Percentiles rank a stretch among this genome's conserved stretches.
These are phyloP conservation scores for Lasiodiplodia sp. DNA, from an alignment of 2,329 filamentous ascomycete species.

Conservation along the genomic window DNA sequence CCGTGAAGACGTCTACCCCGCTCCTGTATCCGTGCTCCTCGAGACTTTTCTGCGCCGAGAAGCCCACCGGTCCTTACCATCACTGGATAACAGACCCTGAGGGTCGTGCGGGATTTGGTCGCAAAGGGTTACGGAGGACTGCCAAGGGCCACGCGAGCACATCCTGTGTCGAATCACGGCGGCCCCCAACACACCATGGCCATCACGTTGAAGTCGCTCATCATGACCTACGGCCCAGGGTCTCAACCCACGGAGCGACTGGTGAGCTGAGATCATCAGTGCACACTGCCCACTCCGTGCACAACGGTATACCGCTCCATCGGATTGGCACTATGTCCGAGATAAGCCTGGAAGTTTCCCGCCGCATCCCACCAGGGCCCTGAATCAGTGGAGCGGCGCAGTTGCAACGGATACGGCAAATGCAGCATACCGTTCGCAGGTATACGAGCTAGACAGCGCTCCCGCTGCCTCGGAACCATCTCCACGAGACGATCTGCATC, in stretches of 20 bases:
- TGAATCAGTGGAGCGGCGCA: conserved; percentile 22
- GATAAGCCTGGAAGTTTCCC: conserved; percentile 14
- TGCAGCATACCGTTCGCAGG: background rate
- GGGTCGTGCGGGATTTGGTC: conserved; percentile 1
- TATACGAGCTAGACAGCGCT: background rate
- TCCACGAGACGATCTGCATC: conserved; percentile 6
- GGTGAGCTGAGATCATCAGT: conserved; percentile 9
- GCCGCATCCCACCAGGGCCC: background rate
- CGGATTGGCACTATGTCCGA: conserved; percentile 13
- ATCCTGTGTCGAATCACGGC: conserved; percentile 16
- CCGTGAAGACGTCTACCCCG: conserved; percentile 10
- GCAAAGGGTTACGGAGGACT: background rate
- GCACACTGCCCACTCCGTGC: conserved; percentile 3
- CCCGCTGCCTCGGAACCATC: background rate
- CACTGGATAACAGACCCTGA: conserved; percentile 7
- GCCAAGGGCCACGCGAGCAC: conserved; percentile 5
- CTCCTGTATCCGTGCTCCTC: conserved; percentile 9
- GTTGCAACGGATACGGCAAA: background rate
- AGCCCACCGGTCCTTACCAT: conserved; percentile 9
- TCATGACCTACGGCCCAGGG: conserved; percentile 13
- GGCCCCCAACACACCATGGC: conserved; percentile 16
- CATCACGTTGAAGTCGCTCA: background rate
- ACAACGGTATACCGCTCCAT: conserved; percentile 7
- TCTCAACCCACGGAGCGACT: conserved; percentile 13
- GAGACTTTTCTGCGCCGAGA: conserved; percentile 7